Percentiles rank a stretch among this genome's conserved stretches.
These are phyloP conservation scores for Eragrostis tef DNA, from an alignment of 202 grass and related monocot genomes.

Conservation along the genomic window DNA sequence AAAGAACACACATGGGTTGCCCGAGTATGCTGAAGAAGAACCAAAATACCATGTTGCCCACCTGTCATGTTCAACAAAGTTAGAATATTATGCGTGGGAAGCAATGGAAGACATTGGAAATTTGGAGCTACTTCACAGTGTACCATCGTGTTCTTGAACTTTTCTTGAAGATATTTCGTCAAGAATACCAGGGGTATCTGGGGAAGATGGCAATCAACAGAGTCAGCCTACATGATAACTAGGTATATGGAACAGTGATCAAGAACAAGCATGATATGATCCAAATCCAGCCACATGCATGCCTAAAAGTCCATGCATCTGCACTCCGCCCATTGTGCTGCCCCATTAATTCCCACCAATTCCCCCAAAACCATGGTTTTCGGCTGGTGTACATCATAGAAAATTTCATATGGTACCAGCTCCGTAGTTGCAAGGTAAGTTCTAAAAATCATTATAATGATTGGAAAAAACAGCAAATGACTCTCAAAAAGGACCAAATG, in stretches of 20 bases:
- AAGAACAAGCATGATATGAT: not conserved
- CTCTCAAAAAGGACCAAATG: not conserved
- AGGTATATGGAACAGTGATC: not conserved
- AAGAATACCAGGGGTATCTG: conserved; percentile 90
- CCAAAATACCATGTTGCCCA: conserved; percentile 98
- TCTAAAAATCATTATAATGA: not conserved
- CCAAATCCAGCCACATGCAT: not conserved
- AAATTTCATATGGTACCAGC: not conserved
- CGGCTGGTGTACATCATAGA: not conserved
- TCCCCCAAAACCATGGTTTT: not conserved
- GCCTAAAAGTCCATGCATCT: not conserved
- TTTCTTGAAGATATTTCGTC: conserved; percentile 84
- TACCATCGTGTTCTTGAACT: conserved; percentile 91
- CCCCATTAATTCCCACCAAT: not conserved
- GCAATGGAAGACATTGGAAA: not conserved
- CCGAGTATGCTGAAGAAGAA: conserved; percentile 98
- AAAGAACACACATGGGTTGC: conserved; percentile 91
- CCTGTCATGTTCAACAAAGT: conserved; percentile 49
- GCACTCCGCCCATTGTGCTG: not conserved
- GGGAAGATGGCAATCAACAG: conserved; percentile 33
- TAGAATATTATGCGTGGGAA: not conserved
- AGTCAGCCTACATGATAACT: conserved; percentile 12
- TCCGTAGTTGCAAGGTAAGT: not conserved
- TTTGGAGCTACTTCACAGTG: not conserved
- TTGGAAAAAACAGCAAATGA: not conserved